Evolutionary conservation across 2,329 filamentous ascomycete species (phyloP).

Genomic region (Aspergillus sp.): DNA sequence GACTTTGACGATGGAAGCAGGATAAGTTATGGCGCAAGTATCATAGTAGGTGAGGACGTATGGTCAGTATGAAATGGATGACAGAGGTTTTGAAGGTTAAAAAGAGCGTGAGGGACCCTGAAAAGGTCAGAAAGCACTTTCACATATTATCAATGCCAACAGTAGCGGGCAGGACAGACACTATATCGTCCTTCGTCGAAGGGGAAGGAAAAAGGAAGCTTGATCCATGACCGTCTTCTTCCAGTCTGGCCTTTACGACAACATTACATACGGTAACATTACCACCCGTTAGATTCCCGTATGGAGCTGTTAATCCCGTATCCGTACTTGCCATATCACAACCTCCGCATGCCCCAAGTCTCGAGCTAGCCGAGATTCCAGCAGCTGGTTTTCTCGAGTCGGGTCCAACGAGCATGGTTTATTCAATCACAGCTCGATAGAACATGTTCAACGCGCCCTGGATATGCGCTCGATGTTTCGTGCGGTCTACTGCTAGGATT

Average conservation of each 20-base stretch:
- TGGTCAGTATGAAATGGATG: background rate
- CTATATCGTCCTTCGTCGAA: background rate
- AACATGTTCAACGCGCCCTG: constrained; percentile 46
- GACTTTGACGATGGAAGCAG: constrained; percentile 8
- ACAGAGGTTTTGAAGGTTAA: background rate
- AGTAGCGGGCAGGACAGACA: background rate
- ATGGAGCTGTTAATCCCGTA: background rate
- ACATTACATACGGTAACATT: constrained; percentile 17
- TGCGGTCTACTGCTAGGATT: constrained; percentile 39
- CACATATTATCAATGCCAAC: constrained; percentile 16
- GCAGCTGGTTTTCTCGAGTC: background rate
- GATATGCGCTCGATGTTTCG: constrained; percentile 52
- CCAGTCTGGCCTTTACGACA: constrained; percentile 42
- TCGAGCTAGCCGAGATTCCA: background rate
- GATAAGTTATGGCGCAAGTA: background rate
- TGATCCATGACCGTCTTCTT: constrained; percentile 17
- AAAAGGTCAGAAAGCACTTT: constrained; percentile 11
- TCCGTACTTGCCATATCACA: background rate
- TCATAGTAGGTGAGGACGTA: background rate
- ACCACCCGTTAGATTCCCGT: background rate
- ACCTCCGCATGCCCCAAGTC: background rate
- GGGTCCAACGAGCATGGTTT: background rate
- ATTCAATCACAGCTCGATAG: background rate
- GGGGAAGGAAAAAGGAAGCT: background rate
- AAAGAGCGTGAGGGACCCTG: constrained; percentile 1